A percentile compares a stretch with the other conserved stretches of the same genome.
phyloP scores from a whole-genome alignment of 2,329 filamentous ascomycete genomes.

The Gnomoniopsis sp. region DNA sequence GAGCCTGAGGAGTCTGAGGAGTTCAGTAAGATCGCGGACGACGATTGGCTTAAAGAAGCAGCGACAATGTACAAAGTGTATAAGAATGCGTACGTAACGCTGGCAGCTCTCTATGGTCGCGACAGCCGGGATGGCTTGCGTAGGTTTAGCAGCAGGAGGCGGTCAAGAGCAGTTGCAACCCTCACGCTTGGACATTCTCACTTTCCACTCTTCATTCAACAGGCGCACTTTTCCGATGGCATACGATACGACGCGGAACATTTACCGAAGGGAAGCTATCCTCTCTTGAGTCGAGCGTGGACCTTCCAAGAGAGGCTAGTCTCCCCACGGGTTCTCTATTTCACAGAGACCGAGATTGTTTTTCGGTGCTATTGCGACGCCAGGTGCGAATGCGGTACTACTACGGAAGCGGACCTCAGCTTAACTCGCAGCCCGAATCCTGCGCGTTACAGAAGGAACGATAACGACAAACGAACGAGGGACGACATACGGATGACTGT shows the following conservation, averaged over 20 bases:
- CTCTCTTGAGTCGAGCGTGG: constrained; percentile 21
- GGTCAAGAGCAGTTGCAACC: neutral
- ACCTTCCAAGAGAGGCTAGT: constrained; percentile 23
- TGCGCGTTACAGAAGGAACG: too few relatives aligned
- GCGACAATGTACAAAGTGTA: constrained; percentile 21
- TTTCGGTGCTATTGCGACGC: neutral
- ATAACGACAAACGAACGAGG: too few relatives aligned
- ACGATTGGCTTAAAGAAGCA: constrained; percentile 21
- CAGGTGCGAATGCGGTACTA: neutral
- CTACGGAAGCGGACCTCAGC: neutral
- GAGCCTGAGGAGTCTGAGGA: too few relatives aligned
- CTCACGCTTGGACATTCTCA: neutral
- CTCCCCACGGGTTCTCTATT: constrained; percentile 19
- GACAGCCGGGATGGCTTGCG: neutral
- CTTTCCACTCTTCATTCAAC: neutral
- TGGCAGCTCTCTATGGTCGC: neutral
- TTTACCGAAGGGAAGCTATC: neutral
- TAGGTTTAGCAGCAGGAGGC: too few relatives aligned
- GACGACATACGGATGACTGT: too few relatives aligned
- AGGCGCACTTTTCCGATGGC: neutral
- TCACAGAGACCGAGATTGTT: neutral
- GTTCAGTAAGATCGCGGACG: too few relatives aligned
- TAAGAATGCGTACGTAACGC: neutral
- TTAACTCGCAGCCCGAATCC: neutral
- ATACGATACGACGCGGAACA: too few relatives aligned